Percentiles rank a stretch among this genome's conserved stretches.
Conservation (phyloP, 148 eudicot species). For the Pouteria glomerata region DNA sequence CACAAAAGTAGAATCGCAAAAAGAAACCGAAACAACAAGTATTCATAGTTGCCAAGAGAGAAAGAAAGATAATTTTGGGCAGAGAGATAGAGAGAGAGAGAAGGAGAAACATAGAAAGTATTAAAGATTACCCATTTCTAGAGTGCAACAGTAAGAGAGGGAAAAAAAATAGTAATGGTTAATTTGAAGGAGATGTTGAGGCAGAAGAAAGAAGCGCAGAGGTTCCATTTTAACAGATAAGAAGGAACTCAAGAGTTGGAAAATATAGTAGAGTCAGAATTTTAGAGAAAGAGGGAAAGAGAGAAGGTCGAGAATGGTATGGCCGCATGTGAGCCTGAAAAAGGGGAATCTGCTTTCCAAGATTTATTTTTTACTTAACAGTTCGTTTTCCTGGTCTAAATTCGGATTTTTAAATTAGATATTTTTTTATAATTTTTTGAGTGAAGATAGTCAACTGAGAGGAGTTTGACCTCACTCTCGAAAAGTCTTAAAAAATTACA, state of each 20-base stretch:
- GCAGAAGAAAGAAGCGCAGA: slow-evolving; percentile 1
- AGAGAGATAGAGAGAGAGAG: too few species aligned
- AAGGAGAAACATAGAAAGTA: too few species aligned
- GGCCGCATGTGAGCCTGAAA: slow-evolving; percentile 27
- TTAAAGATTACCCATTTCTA: neutral
- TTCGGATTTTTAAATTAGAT: neutral
- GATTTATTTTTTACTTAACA: neutral
- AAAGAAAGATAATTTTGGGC: too few species aligned
- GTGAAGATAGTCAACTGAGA: too few species aligned
- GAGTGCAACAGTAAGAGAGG: neutral
- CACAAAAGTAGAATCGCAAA: neutral
- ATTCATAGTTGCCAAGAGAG: neutral
- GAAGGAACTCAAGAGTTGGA: neutral
- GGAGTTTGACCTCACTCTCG: too few species aligned
- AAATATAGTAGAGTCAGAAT: neutral
- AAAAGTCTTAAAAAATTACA: too few species aligned
- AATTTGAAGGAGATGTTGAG: slow-evolving; percentile 1
- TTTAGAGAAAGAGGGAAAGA: neutral
- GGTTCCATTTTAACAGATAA: slow-evolving; percentile 5
- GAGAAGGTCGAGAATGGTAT: neutral
- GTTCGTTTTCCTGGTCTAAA: slow-evolving; percentile 9
- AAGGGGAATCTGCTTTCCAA: slow-evolving; percentile 15
- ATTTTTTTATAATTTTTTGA: neutral
- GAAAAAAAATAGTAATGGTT: neutral
- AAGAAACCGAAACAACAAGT: neutral